phyloP scores from a whole-genome alignment of 352 stramenopile genomes.

The Phytophthora rubi region DNA sequence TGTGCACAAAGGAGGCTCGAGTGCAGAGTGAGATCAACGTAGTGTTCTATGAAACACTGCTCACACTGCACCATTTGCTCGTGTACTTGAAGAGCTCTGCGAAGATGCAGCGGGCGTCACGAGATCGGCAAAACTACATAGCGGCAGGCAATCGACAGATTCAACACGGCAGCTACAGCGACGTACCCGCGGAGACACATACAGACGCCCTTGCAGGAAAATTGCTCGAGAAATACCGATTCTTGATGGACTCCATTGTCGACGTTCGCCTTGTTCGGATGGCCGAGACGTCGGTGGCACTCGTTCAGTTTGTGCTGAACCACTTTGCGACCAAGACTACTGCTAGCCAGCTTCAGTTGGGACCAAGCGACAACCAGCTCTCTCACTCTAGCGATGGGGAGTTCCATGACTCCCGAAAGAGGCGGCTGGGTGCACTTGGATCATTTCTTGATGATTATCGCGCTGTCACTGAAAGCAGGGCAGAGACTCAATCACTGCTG shows the following conservation, averaged over 20 bases:
- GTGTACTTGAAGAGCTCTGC: constrained; percentile 50
- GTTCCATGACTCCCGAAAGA: constrained; percentile 24
- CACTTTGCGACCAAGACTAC: constrained; percentile 40
- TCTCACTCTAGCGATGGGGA: constrained; percentile 18
- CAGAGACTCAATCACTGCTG: constrained; percentile 30
- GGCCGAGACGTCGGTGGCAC: constrained; percentile 57
- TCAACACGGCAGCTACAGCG: constrained; percentile 10
- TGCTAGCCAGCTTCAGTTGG: constrained; percentile 11
- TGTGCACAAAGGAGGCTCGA: constrained; percentile 63
- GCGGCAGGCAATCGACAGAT: constrained; percentile 28
- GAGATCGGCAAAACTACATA: constrained; percentile 35
- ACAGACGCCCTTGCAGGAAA: constrained; percentile 49
- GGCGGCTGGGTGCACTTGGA: constrained; percentile 20
- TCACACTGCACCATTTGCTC: constrained; percentile 69
- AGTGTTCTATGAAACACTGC: constrained; percentile 69
- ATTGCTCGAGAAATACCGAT: constrained; percentile 65
- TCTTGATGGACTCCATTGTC: constrained; percentile 74
- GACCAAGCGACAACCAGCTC: constrained; percentile 29
- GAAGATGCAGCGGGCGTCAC: constrained; percentile 28
- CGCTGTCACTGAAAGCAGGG: constrained; percentile 19
- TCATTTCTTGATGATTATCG: constrained; percentile 44
- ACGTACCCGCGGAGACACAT: constrained; percentile 42
- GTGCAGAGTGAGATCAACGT: constrained; percentile 76
- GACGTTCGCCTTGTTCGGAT: constrained; percentile 66
- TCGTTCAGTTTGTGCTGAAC: constrained; percentile 67